Evolutionary conservation across 345 rosid genomes (phyloP).

Genomic region (Corymbia maculata): DNA sequence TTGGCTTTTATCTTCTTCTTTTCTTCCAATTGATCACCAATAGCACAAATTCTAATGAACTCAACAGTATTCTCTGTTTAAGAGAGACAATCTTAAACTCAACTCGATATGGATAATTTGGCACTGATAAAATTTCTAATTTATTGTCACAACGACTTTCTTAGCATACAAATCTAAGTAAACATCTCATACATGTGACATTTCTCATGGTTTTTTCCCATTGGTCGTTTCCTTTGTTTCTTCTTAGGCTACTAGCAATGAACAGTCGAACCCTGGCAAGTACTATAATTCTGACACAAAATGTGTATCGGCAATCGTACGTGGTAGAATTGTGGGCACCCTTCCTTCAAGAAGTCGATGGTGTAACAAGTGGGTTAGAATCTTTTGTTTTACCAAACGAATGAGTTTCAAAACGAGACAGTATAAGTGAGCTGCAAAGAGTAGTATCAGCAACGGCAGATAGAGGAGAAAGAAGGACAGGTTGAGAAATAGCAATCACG

Average conservation of each 20-base stretch:
- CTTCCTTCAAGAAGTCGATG: fast-evolving
- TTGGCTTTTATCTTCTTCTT: background rate
- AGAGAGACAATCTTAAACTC: background rate
- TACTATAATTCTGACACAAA: background rate
- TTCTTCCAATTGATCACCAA: fast-evolving
- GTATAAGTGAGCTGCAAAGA: background rate
- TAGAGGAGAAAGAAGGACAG: background rate
- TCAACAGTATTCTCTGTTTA: background rate
- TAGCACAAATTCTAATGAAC: background rate
- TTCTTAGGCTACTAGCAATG: background rate
- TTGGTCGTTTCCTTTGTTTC: background rate
- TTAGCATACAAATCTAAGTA: background rate
- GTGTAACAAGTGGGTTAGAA: background rate
- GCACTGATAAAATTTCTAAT: background rate
- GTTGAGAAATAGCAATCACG: background rate
- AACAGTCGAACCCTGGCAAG: fast-evolving
- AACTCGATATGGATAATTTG: fast-evolving
- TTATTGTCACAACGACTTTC: background rate
- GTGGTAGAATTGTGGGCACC: fast-evolving
- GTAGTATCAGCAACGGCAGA: background rate
- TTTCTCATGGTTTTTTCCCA: too few relatives aligned
- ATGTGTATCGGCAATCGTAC: background rate
- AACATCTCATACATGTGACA: too few relatives aligned
- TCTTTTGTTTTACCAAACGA: background rate
- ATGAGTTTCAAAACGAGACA: background rate